These are phyloP conservation scores for Cordyceps fumosorosea DNA, from an alignment of 2,329 filamentous ascomycete genomes.

Conservation along the genomic window DNA sequence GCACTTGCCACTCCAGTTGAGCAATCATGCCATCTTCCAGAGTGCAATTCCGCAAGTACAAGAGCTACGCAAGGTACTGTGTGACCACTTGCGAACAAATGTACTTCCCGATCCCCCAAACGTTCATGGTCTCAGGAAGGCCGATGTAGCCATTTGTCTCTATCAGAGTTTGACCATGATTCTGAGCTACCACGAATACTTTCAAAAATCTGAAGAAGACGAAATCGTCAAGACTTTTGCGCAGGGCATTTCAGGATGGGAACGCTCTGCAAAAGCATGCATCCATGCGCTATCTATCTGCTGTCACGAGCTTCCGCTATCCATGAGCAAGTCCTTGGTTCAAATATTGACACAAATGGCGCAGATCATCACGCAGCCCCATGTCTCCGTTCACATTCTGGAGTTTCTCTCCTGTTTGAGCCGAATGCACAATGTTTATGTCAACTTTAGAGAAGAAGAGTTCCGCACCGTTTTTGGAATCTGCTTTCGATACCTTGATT, in stretches of 20 bases:
- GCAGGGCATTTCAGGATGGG: slow-evolving; percentile 74
- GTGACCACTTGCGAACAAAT: slow-evolving; percentile 73
- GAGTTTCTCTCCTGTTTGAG: slow-evolving; percentile 91
- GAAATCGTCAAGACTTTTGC: slow-evolving; percentile 84
- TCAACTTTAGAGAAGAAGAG: slow-evolving; percentile 85
- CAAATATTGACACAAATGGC: slow-evolving; percentile 89
- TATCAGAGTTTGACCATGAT: slow-evolving; percentile 83
- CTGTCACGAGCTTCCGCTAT: slow-evolving; percentile 86
- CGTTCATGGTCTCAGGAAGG: slow-evolving; percentile 73
- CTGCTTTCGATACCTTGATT: slow-evolving; percentile 88
- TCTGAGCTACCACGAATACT: slow-evolving; percentile 82
- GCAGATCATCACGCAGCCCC: slow-evolving; percentile 87
- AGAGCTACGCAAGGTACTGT: slow-evolving; percentile 67
- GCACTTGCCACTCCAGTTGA: slow-evolving; percentile 79
- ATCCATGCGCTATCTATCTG: slow-evolving; percentile 93
- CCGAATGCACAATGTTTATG: slow-evolving; percentile 74
- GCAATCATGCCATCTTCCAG: slow-evolving; percentile 80
- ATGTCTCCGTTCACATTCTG: slow-evolving; percentile 88
- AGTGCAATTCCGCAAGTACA: slow-evolving; percentile 68
- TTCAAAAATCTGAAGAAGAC: slow-evolving; percentile 78
- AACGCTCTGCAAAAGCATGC: slow-evolving; percentile 82
- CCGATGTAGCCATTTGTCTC: slow-evolving; percentile 81
- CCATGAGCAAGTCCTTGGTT: slow-evolving; percentile 78
- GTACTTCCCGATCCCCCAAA: slow-evolving; percentile 75
- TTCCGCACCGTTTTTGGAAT: slow-evolving; percentile 94